Evolutionary conservation across 192 early-diverging fungal species (phyloP).

Genomic region (Jimgerdemannia flammicorona): DNA sequence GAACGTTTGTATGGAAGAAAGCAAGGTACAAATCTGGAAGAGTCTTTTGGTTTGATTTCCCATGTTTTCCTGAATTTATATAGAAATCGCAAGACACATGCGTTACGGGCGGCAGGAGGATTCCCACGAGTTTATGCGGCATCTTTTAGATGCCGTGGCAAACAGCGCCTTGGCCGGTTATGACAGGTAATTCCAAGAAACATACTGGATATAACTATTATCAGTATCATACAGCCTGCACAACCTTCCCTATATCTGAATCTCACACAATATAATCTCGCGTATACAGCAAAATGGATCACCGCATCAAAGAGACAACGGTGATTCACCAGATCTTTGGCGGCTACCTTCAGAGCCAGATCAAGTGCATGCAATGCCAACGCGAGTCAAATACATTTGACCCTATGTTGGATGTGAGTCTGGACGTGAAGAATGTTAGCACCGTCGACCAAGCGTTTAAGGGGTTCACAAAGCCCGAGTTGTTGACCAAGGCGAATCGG

Average conservation of each 20-base stretch:
- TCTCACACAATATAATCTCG: too few species aligned
- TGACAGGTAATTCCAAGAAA: conserved; percentile 30
- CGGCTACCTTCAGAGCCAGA: conserved; percentile 74
- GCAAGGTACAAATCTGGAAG: too few species aligned
- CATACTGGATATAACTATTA: too few species aligned
- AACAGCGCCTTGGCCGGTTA: conserved; percentile 52
- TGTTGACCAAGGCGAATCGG: conserved; percentile 60
- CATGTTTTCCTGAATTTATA: not conserved
- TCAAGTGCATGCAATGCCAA: conserved; percentile 71
- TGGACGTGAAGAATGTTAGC: conserved; percentile 68
- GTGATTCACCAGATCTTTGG: conserved; percentile 80
- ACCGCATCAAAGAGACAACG: conserved; percentile 72
- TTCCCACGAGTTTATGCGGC: conserved; percentile 82
- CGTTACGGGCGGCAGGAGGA: conserved; percentile 83
- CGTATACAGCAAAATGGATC: conserved; percentile 49
- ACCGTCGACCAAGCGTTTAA: conserved; percentile 64
- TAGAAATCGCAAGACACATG: conserved; percentile 73
- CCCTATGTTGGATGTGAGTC: conserved; percentile 68
- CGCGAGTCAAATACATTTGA: conserved; percentile 75
- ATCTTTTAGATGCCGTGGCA: conserved; percentile 67
- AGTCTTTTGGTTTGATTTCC: not conserved
- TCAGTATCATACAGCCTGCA: too few species aligned
- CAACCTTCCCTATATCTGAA: too few species aligned
- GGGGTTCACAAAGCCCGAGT: conserved; percentile 69
- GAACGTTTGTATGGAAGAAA: too few species aligned